Percentiles rank a stretch among this genome's conserved stretches.
Conservation (phyloP, 1,139 yeast genomes). For the Nakaseomyces nivariensis region DNA sequence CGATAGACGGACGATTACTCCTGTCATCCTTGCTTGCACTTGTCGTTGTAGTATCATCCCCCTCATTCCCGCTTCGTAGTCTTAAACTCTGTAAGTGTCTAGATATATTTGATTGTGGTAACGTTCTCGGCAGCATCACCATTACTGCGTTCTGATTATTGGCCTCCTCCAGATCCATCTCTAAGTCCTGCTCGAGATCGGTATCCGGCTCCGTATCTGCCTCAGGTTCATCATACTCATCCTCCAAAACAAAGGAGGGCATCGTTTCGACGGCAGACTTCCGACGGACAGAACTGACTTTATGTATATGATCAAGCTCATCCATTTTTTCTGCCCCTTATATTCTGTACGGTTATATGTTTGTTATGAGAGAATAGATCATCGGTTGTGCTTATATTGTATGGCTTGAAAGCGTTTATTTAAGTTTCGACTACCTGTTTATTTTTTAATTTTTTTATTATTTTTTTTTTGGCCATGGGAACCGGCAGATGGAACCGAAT, state of each 20-base stretch:
- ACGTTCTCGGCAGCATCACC: not conserved
- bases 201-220: not conserved
- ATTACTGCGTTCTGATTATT: not conserved
- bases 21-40: not conserved
- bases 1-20: no score
- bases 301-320: not conserved
- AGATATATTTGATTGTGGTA: not conserved
- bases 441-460: no score
- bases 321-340: not conserved
- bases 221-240: not conserved
- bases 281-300: constrained; percentile 3
- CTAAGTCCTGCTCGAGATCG: not conserved
- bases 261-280: constrained; percentile 5
- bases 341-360: not conserved
- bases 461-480: no score
- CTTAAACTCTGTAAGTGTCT: not conserved
- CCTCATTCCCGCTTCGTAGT: not conserved
- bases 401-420: no score
- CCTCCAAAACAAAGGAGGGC: not conserved
- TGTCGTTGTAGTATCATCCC: not conserved
- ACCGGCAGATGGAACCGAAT: no score
- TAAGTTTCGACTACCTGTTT: no score
- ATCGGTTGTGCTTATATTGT: no score
- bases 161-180: not conserved
- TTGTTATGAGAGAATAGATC: no score